phyloP scores from a whole-genome alignment of 345 rosid species.

The Acer campestre region DNA sequence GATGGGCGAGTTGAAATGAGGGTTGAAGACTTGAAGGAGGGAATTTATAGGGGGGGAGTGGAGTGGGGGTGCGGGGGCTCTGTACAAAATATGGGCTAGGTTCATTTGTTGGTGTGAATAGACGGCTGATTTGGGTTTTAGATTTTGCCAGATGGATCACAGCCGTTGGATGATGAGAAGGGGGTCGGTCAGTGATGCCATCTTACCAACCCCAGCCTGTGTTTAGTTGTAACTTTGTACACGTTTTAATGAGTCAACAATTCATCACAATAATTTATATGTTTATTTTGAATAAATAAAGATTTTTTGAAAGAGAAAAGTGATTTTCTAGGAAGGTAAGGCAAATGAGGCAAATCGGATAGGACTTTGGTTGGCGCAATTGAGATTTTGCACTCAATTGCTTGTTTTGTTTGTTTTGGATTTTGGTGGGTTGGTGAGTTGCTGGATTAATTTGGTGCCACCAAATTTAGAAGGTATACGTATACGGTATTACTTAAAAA shows the following conservation, averaged over 20 bases:
- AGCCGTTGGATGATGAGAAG: background rate
- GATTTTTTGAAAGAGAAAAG: too few species aligned
- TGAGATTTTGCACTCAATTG: background rate
- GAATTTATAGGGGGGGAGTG: conserved; percentile 12
- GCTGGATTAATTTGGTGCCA: background rate
- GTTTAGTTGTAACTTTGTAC: background rate
- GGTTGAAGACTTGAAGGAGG: background rate
- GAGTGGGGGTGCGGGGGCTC: background rate
- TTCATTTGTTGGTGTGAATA: conserved; percentile 15
- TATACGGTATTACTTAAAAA: too few species aligned
- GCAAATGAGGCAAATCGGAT: too few species aligned
- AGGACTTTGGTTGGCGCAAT: too few species aligned
- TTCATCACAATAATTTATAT: too few species aligned
- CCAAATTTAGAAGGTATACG: too few species aligned
- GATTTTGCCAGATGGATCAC: background rate
- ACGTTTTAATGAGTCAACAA: too few species aligned
- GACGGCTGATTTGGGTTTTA: background rate
- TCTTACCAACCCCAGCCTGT: conserved; percentile 20
- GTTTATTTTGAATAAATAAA: background rate
- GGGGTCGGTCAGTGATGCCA: conserved; percentile 9
- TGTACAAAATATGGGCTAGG: background rate
- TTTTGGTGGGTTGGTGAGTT: background rate
- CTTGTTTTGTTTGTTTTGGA: background rate
- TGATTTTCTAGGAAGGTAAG: background rate
- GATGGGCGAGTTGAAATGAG: background rate